These are phyloP conservation scores for Tulasnella calospora DNA, from an alignment of 768 basidiomycete species.

Conservation along the genomic window DNA sequence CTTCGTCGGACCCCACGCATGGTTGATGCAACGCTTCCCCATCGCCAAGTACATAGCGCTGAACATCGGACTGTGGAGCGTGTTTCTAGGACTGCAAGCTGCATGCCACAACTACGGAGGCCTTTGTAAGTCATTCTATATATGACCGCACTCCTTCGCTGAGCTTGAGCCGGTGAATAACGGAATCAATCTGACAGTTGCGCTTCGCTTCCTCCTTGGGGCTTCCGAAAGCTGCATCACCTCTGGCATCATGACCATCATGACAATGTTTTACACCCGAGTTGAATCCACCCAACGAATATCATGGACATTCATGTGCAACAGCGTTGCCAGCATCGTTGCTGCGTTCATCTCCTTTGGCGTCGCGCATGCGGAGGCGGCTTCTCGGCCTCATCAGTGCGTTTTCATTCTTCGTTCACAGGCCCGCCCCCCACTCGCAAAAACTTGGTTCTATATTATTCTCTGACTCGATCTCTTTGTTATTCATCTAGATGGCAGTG, in stretches of 20 bases:
- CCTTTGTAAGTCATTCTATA: slow-evolving; percentile 27
- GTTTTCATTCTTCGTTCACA: no score
- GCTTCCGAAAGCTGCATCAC: slow-evolving; percentile 30
- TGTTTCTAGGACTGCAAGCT: no score
- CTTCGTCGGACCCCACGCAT: no score
- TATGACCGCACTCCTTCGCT: not conserved
- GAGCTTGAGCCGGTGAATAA: not conserved
- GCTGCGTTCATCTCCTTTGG: slow-evolving; percentile 27
- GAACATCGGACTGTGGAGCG: no score
- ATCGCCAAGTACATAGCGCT: slow-evolving; percentile 30
- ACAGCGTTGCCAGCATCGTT: slow-evolving; percentile 27
- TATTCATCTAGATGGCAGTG: slow-evolving; percentile 29
- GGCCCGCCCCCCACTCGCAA: no score
- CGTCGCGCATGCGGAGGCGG: slow-evolving; percentile 23
- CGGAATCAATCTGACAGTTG: slow-evolving; percentile 23
- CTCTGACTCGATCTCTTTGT: not conserved
- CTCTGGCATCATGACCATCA: slow-evolving; percentile 28
- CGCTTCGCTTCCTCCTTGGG: slow-evolving; percentile 27
- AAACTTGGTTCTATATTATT: not conserved
- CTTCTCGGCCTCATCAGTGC: slow-evolving; percentile 17
- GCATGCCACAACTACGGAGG: no score
- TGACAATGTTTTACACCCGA: slow-evolving; percentile 28
- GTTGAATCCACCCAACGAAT: slow-evolving; percentile 27
- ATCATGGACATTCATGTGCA: slow-evolving; percentile 32
- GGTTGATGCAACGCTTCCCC: no score